Conservation (phyloP, 2,329 filamentous ascomycete species). For the Colletotrichum brevisporum region DNA sequence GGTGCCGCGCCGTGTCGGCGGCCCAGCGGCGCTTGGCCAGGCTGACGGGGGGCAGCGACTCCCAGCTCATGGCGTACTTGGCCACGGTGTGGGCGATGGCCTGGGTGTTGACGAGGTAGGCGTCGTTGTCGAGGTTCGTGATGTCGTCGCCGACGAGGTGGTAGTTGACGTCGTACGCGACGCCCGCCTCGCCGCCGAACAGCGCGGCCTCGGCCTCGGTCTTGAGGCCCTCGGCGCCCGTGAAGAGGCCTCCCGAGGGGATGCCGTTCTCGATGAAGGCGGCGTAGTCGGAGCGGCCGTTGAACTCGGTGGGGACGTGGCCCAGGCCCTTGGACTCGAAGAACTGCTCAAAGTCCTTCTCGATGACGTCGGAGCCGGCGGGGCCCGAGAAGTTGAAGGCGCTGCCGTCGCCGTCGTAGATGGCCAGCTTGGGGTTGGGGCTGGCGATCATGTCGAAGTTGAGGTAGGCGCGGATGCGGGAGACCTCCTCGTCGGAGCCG, state of each 20-base stretch:
- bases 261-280: conserved; percentile 77
- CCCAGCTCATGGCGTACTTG: conserved; percentile 57
- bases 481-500: conserved; percentile 58
- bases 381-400: conserved; percentile 69
- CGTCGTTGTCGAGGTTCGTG: conserved; percentile 56
- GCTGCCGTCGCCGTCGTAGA: conserved; percentile 74
- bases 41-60: conserved; percentile 49
- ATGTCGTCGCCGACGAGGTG: conserved; percentile 60
- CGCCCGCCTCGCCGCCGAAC: conserved; percentile 74
- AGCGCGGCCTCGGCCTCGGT: conserved; percentile 69
- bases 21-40: conserved; percentile 48
- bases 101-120: conserved; percentile 61
- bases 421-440: conserved; percentile 65
- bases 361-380: conserved; percentile 72
- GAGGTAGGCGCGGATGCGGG: conserved; percentile 67
- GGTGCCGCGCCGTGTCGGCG: conserved; percentile 47
- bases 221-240: conserved; percentile 76
- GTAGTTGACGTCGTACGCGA: conserved; percentile 62
- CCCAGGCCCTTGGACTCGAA: conserved; percentile 61
- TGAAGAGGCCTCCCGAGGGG: conserved; percentile 77
- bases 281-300: conserved; percentile 77
- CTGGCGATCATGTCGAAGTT: conserved; percentile 71
- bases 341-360: conserved; percentile 71
- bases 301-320: conserved; percentile 74
- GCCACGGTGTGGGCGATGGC: conserved; percentile 58